phyloP scores from a whole-genome alignment of 208 protist genomes.

The Leishmania braziliensis region DNA sequence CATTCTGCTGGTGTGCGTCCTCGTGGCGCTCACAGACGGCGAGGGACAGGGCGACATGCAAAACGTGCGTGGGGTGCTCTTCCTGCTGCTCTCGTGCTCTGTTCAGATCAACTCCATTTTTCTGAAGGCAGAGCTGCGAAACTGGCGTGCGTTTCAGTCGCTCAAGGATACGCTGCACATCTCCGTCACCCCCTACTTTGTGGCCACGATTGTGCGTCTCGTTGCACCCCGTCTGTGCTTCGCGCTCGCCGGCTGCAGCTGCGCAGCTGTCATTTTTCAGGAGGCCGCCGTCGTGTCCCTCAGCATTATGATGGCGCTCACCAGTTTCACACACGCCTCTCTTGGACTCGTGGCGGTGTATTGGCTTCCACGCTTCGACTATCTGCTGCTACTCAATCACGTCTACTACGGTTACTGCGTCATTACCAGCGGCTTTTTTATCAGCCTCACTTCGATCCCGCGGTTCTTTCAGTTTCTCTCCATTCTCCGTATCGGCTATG shows the following conservation, averaged over 20 bases:
- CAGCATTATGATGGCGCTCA: conserved; percentile 36
- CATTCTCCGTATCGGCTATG: conserved; percentile 50
- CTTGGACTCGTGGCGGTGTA: conserved; percentile 43
- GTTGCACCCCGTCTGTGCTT: conserved; percentile 37
- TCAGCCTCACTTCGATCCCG: conserved; percentile 44
- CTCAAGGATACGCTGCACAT: conserved; percentile 49
- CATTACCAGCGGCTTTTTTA: conserved; percentile 49
- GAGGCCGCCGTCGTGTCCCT: conserved; percentile 23
- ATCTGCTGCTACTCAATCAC: conserved; percentile 31
- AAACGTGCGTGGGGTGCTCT: conserved; percentile 58
- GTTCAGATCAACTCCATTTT: conserved; percentile 51
- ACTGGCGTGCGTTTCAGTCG: conserved; percentile 38
- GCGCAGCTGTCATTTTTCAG: conserved; percentile 37
- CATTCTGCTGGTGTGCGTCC: conserved; percentile 34
- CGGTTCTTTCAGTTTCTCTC: conserved; percentile 38
- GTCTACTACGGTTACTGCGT: conserved; percentile 58
- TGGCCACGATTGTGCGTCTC: conserved; percentile 43
- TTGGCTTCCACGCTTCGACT: conserved; percentile 33
- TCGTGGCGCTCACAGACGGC: conserved; percentile 14
- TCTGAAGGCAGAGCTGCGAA: conserved; percentile 47
- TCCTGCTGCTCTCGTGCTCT: conserved; percentile 52
- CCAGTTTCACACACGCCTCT: conserved; percentile 42
- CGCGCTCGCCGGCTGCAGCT: conserved; percentile 20
- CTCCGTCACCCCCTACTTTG: conserved; percentile 39
- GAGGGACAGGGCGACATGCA: conserved; percentile 23